Conservation (phyloP, 768 basidiomycete species). For the Austroboletus eburneus region DNA sequence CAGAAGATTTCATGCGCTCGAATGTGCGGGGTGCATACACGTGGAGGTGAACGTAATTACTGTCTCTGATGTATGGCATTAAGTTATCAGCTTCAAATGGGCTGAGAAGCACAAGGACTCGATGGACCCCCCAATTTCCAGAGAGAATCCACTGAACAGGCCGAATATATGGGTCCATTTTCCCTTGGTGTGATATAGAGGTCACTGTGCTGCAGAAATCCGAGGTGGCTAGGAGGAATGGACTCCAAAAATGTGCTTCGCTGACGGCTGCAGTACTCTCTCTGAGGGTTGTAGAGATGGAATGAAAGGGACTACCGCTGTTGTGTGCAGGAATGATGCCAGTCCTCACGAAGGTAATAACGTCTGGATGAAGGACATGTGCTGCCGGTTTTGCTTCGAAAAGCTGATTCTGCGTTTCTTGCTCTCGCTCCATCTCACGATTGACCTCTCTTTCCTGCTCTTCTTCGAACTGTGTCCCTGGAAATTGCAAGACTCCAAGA, state of each 20-base stretch:
- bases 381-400: not conserved
- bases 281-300: not conserved
- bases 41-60: not conserved
- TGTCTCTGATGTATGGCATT: not conserved
- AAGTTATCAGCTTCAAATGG: not conserved
- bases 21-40: not conserved
- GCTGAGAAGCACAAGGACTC: not conserved
- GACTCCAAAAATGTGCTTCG: not conserved
- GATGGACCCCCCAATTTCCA: not conserved
- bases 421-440: not conserved
- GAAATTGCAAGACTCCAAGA: not conserved
- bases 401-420: not conserved
- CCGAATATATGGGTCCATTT: not conserved
- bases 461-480: not conserved
- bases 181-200: not conserved
- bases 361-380: not conserved
- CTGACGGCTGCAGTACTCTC: not conserved
- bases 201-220: not conserved
- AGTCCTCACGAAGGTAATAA: not conserved
- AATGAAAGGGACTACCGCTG: not conserved
- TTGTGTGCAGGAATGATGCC: not conserved
- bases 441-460: not conserved
- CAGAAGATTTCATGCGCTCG: not conserved
- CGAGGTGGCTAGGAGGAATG: not conserved
- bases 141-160: not conserved